Conservation (phyloP, 2,329 filamentous ascomycete genomes). For the Botrytis hyacinthi region DNA sequence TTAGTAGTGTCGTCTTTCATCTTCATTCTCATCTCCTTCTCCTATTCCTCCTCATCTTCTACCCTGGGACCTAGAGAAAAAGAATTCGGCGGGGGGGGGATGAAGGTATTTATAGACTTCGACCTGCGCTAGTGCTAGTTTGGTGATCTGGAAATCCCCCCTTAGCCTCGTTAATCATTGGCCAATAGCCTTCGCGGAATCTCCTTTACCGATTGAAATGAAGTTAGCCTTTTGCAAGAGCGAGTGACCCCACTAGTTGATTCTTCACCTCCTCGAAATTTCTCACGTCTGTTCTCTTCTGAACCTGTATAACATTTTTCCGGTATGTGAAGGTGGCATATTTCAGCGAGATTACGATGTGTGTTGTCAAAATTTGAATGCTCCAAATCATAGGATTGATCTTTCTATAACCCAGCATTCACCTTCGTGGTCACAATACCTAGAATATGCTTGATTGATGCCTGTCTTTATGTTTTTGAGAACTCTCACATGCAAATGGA, state of each 20-base stretch:
- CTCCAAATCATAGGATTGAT: fast-evolving
- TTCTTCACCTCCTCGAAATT: background rate
- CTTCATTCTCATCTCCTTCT: background rate
- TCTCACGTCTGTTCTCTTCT: background rate
- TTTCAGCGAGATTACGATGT: too few species aligned
- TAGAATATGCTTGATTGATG: fast-evolving
- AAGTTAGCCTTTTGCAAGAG: too few species aligned
- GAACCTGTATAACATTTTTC: background rate
- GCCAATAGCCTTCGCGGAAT: background rate
- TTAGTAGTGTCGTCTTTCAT: background rate
- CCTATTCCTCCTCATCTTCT: background rate
- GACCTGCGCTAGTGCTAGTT: background rate
- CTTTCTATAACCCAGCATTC: background rate
- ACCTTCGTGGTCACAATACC: background rate
- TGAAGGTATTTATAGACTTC: background rate
- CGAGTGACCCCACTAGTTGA: background rate
- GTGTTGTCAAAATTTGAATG: too few species aligned
- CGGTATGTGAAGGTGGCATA: background rate
- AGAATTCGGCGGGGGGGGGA: background rate
- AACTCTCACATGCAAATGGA: too few species aligned
- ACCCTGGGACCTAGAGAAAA: fast-evolving
- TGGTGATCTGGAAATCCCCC: background rate
- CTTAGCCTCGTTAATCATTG: background rate
- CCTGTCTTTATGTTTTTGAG: too few species aligned
- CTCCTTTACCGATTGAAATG: background rate